Conservation (phyloP, 768 basidiomycete species). For the Mycena polygramma region DNA sequence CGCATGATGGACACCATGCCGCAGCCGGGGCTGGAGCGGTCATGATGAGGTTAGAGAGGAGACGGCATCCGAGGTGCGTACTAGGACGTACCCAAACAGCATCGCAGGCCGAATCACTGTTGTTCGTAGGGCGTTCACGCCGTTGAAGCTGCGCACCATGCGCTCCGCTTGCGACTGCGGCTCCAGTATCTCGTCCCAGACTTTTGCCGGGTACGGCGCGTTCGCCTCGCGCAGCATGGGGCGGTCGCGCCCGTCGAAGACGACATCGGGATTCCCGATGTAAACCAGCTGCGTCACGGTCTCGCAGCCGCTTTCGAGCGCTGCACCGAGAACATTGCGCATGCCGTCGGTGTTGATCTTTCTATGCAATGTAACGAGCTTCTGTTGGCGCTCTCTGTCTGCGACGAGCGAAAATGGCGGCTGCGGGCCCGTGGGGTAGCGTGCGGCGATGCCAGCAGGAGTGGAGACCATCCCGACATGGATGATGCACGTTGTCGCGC, state of each 20-base stretch:
- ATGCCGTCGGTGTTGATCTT: constrained; percentile 21
- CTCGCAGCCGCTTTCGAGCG: not conserved
- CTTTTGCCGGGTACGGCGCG: constrained; percentile 10
- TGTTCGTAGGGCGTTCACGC: constrained; percentile 14
- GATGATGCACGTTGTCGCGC: constrained; percentile 55
- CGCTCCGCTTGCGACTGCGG: constrained; percentile 7
- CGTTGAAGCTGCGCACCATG: constrained; percentile 23
- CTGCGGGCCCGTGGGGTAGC: too few species aligned
- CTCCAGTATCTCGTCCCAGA: constrained; percentile 4
- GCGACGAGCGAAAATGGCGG: too few species aligned
- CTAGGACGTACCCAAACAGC: constrained; percentile 14
- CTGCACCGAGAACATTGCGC: constrained; percentile 10
- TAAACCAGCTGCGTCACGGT: constrained; percentile 22
- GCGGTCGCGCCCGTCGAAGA: constrained; percentile 25
- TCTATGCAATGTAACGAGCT: constrained; percentile 15
- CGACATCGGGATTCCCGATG: constrained; percentile 1
- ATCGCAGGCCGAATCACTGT: constrained; percentile 26
- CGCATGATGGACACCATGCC: constrained; percentile 55
- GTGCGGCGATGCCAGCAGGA: not conserved
- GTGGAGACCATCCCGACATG: constrained; percentile 57
- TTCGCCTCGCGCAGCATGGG: constrained; percentile 22
- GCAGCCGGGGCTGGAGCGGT: constrained; percentile 45
- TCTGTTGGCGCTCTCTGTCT: too few species aligned
- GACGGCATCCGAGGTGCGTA: too few species aligned
- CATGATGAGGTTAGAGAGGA: not conserved